Conservation (phyloP, 352 stramenopile species). For the Phytophthora meadii region DNA sequence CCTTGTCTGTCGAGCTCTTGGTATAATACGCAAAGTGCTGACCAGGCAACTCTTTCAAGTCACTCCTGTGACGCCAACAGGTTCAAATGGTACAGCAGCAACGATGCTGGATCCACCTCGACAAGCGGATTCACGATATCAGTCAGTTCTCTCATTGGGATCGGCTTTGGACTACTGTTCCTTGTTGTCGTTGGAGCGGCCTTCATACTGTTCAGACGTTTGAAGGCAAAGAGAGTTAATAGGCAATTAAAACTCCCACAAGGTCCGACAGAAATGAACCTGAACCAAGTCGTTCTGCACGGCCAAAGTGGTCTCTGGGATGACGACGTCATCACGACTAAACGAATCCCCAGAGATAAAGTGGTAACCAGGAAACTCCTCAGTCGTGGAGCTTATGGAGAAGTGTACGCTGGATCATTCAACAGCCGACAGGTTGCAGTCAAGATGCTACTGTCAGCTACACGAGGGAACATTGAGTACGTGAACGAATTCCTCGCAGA, state of each 20-base stretch:
- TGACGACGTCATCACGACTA: conserved; percentile 44
- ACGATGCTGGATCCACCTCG: conserved; percentile 3
- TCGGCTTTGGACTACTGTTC: conserved; percentile 8
- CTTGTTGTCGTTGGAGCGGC: not conserved
- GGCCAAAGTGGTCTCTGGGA: conserved; percentile 34
- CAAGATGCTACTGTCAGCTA: conserved; percentile 45
- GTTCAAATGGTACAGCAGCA: conserved; percentile 33
- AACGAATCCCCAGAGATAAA: conserved; percentile 40
- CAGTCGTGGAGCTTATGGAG: conserved; percentile 46
- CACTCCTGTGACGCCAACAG: conserved; percentile 17
- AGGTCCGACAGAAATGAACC: not conserved
- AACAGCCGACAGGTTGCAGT: conserved; percentile 41
- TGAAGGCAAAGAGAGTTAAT: conserved; percentile 5
- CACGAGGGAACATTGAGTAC: conserved; percentile 25
- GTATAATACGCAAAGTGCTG: conserved; percentile 2
- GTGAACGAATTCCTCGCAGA: conserved; percentile 50
- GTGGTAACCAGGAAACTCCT: conserved; percentile 31
- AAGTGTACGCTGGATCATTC: conserved; percentile 45
- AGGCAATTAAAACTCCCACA: not conserved
- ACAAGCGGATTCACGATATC: conserved; percentile 6
- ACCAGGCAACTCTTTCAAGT: conserved; percentile 5
- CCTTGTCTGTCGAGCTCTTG: conserved; percentile 8
- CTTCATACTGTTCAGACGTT: conserved; percentile 5
- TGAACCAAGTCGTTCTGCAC: not conserved
- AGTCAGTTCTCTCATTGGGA: conserved; percentile 2